A percentile compares a stretch with the other conserved stretches of the same genome.
phyloP scores from a whole-genome alignment of 306 rosid genomes.

The barrel medic (Medicago truncatula) region MtrunA17r5.0-ANR NC_053046.1:40845501-40846000 shows the following conservation, averaged over 20 bases:
- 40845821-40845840: background rate
- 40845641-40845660: constrained; percentile 88
- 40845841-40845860: background rate
- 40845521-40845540: background rate
- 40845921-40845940: background rate
- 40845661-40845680: constrained; percentile 84
- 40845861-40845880: background rate
- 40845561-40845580: constrained; percentile 75
- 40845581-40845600: constrained; percentile 77
- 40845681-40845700: background rate
- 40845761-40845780: background rate
- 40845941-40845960: background rate
- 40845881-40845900: background rate
- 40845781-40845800: background rate
- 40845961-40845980: background rate
- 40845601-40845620: constrained; percentile 84
- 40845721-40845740: constrained; percentile 1
- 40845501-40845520: background rate
- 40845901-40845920: background rate
- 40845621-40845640: constrained; percentile 86
- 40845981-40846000: background rate
- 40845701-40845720: constrained; percentile 22
- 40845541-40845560: constrained; percentile 67
- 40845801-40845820: background rate
- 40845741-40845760: constrained; percentile 18